Conservation (phyloP, 2,329 filamentous ascomycete genomes). For the Sarocladiaceae sp. region DNA sequence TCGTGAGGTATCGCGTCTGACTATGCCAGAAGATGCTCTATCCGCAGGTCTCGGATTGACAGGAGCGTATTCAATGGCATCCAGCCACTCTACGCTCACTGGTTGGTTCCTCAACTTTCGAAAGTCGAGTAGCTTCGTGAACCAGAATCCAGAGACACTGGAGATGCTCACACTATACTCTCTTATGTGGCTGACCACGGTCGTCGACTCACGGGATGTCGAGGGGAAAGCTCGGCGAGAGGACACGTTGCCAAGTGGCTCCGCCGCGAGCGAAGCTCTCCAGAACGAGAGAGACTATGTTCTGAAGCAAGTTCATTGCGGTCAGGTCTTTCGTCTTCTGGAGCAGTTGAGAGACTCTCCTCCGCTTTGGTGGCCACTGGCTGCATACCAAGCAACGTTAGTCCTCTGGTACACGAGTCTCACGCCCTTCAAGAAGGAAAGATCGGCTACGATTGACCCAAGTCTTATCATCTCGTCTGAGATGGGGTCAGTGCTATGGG, state of each 20-base stretch:
- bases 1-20: too few species aligned
- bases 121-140: too few species aligned
- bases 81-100: not conserved
- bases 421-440: not conserved
- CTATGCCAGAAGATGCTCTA: too few species aligned
- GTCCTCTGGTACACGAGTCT: not conserved
- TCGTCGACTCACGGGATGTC: not conserved
- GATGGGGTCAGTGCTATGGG: not conserved
- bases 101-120: not conserved
- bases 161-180: not conserved
- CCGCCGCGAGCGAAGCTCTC: not conserved
- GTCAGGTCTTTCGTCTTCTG: not conserved
- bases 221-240: not conserved
- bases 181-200: not conserved
- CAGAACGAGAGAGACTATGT: not conserved
- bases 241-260: not conserved
- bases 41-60: too few species aligned
- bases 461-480: not conserved
- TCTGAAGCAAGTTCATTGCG: not conserved
- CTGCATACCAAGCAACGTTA: not conserved
- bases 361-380: slow-evolving; percentile 1
- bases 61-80: too few species aligned
- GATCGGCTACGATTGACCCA: not conserved
- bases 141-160: not conserved
- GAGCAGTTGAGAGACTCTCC: not conserved